Conservation (phyloP, 2,329 filamentous ascomycete genomes). For the Neofusicoccum kwambonambiense region DNA sequence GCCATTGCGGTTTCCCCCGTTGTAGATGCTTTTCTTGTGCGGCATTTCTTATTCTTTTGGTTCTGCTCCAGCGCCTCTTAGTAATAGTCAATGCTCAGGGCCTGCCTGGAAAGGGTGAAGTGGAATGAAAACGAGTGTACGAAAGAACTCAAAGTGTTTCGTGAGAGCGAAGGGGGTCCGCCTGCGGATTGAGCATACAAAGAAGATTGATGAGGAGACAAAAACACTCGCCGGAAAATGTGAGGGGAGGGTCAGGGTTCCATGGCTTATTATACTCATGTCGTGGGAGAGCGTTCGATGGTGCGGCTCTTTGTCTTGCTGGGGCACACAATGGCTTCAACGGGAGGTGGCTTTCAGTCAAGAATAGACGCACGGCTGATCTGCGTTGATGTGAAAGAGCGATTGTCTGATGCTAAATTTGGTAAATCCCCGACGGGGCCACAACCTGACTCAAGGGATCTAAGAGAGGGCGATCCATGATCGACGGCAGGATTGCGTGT, state of each 20-base stretch:
- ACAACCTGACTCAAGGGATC: not conserved
- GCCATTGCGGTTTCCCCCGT: not conserved
- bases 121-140: not conserved
- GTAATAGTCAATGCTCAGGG: not conserved
- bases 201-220: not conserved
- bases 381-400: not conserved
- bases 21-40: too few species aligned
- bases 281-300: not conserved
- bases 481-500: not conserved
- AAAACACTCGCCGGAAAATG: too few species aligned
- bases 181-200: not conserved
- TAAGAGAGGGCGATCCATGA: not conserved
- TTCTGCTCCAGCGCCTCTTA: not conserved
- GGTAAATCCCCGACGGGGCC: not conserved
- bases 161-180: not conserved
- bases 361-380: not conserved
- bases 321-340: not conserved
- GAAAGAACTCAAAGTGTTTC: not conserved
- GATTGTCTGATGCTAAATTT: slow-evolving; percentile 6
- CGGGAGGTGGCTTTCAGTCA: not conserved
- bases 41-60: not conserved
- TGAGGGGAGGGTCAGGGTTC: too few species aligned
- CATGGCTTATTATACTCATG: not conserved
- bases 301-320: not conserved
- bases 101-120: not conserved